These are phyloP conservation scores for Lagenidium giganteum DNA, from an alignment of 352 stramenopile genomes.

Conservation along the genomic window DNA sequence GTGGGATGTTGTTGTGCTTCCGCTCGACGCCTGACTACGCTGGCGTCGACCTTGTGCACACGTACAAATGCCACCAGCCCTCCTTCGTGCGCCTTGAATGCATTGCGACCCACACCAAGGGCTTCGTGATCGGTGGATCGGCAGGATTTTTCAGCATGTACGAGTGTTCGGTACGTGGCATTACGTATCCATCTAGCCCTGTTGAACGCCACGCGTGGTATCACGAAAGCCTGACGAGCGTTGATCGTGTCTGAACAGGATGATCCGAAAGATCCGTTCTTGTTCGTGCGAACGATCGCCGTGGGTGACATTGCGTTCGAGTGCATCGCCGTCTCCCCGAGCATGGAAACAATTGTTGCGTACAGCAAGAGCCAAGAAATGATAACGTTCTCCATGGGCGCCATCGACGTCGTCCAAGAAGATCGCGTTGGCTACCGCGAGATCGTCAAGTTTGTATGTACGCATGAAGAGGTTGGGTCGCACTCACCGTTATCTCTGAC, in stretches of 20 bases:
- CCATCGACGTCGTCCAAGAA: slow-evolving; percentile 75
- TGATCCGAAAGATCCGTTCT: slow-evolving; percentile 71
- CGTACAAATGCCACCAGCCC: slow-evolving; percentile 56
- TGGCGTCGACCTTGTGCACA: slow-evolving; percentile 61
- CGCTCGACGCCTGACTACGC: slow-evolving; percentile 39
- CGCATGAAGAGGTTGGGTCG: neutral
- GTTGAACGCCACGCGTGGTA: too few relatives aligned
- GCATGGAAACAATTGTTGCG: slow-evolving; percentile 48
- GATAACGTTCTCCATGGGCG: slow-evolving; percentile 58
- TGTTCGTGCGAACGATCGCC: slow-evolving; percentile 62
- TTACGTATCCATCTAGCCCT: neutral
- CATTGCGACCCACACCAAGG: slow-evolving; percentile 54
- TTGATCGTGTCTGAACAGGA: slow-evolving; percentile 26
- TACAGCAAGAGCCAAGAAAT: slow-evolving; percentile 69
- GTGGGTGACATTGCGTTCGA: slow-evolving; percentile 76
- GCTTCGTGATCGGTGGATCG: slow-evolving; percentile 68
- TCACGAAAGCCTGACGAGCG: neutral
- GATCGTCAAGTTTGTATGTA: slow-evolving; percentile 46
- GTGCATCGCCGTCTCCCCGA: slow-evolving; percentile 63
- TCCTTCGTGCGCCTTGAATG: slow-evolving; percentile 71
- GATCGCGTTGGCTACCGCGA: slow-evolving; percentile 60
- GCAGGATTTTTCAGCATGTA: slow-evolving; percentile 76
- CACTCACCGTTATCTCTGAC: neutral
- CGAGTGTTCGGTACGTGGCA: slow-evolving; percentile 46
- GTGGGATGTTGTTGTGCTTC: slow-evolving; percentile 61